These are phyloP conservation scores for Suillus weaverae DNA, from an alignment of 768 basidiomycete species.

Conservation along the genomic window DNA sequence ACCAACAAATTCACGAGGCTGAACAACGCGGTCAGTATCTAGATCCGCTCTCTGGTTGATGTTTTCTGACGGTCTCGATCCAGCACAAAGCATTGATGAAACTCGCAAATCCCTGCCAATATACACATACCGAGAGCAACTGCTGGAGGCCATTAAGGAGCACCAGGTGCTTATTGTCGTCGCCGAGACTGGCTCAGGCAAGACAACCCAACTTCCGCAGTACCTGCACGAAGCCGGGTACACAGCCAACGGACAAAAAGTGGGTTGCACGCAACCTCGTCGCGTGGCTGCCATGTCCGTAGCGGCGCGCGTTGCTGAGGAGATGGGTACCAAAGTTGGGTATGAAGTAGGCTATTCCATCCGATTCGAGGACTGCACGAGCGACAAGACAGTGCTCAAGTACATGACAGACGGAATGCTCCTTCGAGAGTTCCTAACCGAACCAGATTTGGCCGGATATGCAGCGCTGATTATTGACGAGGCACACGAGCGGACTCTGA, in stretches of 20 bases:
- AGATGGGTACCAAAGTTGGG: conserved; percentile 96
- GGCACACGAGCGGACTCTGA: conserved; percentile 95
- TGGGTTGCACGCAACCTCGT: conserved; percentile 94
- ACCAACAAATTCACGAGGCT: conserved; percentile 88
- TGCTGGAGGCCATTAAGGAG: conserved; percentile 84
- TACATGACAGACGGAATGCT: conserved; percentile 99
- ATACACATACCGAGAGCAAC: conserved; percentile 82
- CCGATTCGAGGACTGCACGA: conserved; percentile 98
- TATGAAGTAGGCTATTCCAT: conserved; percentile 99
- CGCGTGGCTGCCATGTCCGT: conserved; percentile 99
- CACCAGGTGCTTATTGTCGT: conserved; percentile 97
- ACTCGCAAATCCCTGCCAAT: conserved; percentile 93
- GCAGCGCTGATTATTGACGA: conserved; percentile 97
- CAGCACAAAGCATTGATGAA: conserved; percentile 89
- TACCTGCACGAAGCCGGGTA: conserved; percentile 98
- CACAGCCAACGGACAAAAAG: conserved; percentile 80
- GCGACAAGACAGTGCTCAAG: conserved; percentile 97
- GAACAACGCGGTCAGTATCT: conserved; percentile 75
- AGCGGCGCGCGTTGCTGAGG: conserved; percentile 97
- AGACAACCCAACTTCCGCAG: conserved; percentile 97
- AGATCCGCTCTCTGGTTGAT: background rate
- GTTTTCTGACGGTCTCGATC: background rate
- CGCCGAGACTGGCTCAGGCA: conserved; percentile 98
- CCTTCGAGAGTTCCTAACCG: conserved; percentile 93
- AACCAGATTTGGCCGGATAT: conserved; percentile 94